Conservation (phyloP, 495 filamentous ascomycete species). For the Penicillium salamii region DNA sequence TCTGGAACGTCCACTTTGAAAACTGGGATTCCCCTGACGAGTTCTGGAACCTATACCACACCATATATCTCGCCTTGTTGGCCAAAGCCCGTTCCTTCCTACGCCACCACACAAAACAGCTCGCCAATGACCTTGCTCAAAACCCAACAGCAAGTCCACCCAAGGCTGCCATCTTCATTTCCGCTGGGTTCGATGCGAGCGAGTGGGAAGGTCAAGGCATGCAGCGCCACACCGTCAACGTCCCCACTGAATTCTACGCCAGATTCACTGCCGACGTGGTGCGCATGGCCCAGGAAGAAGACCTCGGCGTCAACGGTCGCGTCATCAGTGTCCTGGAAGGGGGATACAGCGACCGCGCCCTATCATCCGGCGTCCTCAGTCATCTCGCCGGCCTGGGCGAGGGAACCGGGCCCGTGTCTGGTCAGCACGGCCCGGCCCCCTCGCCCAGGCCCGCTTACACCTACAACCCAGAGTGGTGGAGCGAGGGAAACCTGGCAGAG, state of each 20-base stretch:
- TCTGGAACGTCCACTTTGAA: conserved; percentile 96
- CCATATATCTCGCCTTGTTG: conserved; percentile 69
- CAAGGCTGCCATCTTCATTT: conserved; percentile 87
- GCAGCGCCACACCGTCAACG: conserved; percentile 92
- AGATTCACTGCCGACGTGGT: conserved; percentile 82
- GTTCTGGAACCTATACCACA: conserved; percentile 85
- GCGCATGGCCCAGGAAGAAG: conserved; percentile 75
- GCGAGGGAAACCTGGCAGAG: conserved; percentile 58
- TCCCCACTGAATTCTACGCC: conserved; percentile 96
- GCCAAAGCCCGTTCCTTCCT: conserved; percentile 79
- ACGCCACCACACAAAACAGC: conserved; percentile 59
- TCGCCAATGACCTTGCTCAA: conserved; percentile 51
- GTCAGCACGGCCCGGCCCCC: conserved; percentile 6
- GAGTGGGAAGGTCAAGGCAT: conserved; percentile 89
- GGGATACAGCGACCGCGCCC: conserved; percentile 88
- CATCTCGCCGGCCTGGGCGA: conserved; percentile 77
- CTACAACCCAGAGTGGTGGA: conserved; percentile 79
- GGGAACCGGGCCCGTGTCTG: conserved; percentile 8
- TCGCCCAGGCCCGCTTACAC: conserved; percentile 14
- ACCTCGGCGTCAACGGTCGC: conserved; percentile 71
- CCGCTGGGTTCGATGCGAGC: conserved; percentile 94
- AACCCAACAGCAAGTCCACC: conserved; percentile 34
- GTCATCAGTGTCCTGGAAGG: conserved; percentile 93
- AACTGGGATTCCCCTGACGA: conserved; percentile 66
- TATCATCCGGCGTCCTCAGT: conserved; percentile 83